Conservation (phyloP, 768 basidiomycete genomes). For the Tricholomella constricta region DNA sequence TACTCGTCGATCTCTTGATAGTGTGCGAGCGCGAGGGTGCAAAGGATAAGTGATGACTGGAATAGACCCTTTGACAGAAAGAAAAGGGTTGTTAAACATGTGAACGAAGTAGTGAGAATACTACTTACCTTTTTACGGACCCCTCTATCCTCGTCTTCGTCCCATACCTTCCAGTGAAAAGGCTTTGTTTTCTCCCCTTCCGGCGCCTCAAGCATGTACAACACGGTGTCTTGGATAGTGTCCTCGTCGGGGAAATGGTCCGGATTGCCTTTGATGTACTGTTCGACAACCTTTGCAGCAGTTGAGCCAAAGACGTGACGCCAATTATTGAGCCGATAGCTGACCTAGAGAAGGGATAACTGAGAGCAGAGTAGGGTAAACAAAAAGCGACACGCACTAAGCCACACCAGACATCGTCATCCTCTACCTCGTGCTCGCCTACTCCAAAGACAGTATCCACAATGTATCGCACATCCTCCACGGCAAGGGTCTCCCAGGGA, state of each 20-base stretch:
- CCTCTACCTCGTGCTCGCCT: not conserved
- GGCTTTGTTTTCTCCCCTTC: not conserved
- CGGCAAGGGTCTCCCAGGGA: not conserved
- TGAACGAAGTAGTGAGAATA: not conserved
- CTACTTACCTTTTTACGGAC: not conserved
- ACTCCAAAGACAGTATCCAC: not conserved
- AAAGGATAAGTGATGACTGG: not conserved
- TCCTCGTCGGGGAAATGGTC: not conserved
- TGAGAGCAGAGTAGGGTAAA: not conserved
- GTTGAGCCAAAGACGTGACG: not conserved
- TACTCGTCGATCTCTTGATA: not conserved
- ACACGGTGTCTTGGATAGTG: not conserved
- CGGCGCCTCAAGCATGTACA: not conserved
- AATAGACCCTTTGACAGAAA: not conserved
- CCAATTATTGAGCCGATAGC: conserved; percentile 3
- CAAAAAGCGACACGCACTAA: not conserved
- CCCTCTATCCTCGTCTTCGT: not conserved
- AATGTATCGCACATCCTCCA: not conserved
- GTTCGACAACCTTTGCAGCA: not conserved
- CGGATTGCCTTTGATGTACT: not conserved
- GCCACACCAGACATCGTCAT: conserved; percentile 2
- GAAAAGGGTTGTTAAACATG: not conserved
- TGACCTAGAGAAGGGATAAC: not conserved
- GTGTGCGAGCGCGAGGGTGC: not conserved
- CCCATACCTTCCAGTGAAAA: conserved; percentile 1